phyloP scores from a whole-genome alignment of 2,329 filamentous ascomycete species.

The Beauveria scarabaeidicola region DNA sequence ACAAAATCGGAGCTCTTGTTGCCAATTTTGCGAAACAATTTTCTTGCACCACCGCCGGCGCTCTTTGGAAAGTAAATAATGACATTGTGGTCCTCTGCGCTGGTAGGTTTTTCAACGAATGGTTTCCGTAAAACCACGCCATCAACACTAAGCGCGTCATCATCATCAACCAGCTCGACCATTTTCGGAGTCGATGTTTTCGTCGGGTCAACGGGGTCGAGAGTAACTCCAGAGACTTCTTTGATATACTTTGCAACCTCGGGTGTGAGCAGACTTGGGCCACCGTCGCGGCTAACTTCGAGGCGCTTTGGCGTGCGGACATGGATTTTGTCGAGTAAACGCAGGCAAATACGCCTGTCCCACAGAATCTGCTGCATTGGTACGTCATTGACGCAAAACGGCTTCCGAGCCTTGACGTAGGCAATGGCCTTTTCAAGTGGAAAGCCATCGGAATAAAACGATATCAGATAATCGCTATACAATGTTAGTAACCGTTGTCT shows the following conservation, averaged over 20 bases:
- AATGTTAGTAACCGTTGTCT: slow-evolving; percentile 17
- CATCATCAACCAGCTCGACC: slow-evolving; percentile 82
- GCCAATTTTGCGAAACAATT: slow-evolving; percentile 92
- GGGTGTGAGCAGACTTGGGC: slow-evolving; percentile 66
- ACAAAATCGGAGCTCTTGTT: slow-evolving; percentile 98
- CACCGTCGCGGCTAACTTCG: slow-evolving; percentile 89
- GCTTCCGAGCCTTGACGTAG: slow-evolving; percentile 85
- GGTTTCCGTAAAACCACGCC: slow-evolving; percentile 76
- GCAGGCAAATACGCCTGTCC: slow-evolving; percentile 86
- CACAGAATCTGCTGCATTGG: slow-evolving; percentile 96
- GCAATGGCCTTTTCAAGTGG: slow-evolving; percentile 94
- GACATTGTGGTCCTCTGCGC: slow-evolving; percentile 97
- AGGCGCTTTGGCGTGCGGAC: slow-evolving; percentile 83
- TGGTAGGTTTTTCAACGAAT: slow-evolving; percentile 98
- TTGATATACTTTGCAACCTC: slow-evolving; percentile 75
- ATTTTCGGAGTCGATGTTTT: slow-evolving; percentile 56
- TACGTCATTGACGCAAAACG: slow-evolving; percentile 95
- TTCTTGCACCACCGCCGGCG: slow-evolving; percentile 78
- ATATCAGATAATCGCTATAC: slow-evolving; percentile 78
- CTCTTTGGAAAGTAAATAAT: slow-evolving; percentile 92
- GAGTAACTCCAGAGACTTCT: slow-evolving; percentile 66
- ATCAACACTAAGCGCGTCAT: slow-evolving; percentile 81
- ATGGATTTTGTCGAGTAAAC: slow-evolving; percentile 77
- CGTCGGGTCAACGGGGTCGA: slow-evolving; percentile 61
- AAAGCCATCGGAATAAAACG: slow-evolving; percentile 97